A percentile compares a stretch with the other conserved stretches of the same genome.
Evolutionary conservation across 352 stramenopile genomes (phyloP).

Genomic region (Chrysophaeum taylorii): DNA sequence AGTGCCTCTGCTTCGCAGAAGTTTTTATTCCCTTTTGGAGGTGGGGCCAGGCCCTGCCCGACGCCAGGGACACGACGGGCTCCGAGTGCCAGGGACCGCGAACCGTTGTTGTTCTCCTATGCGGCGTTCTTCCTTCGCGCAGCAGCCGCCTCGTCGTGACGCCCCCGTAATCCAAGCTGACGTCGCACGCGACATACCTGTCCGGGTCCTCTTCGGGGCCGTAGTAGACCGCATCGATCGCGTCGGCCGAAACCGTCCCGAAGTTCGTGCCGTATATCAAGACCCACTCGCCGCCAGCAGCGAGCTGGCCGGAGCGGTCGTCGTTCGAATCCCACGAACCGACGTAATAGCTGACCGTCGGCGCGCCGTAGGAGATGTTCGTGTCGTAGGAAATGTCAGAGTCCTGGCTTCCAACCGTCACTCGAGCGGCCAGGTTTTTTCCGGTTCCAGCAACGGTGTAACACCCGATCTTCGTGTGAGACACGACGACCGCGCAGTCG

Average conservation of each 20-base stretch:
- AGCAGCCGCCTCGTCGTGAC: too few relatives aligned
- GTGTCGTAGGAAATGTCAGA: neutral
- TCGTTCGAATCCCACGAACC: too few relatives aligned
- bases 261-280: constrained; percentile 19
- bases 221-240: neutral
- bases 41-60: too few relatives aligned
- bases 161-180: neutral
- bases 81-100: too few relatives aligned
- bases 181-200: neutral
- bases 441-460: constrained; percentile 4
- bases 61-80: too few relatives aligned
- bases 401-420: constrained; percentile 12
- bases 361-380: constrained; percentile 2
- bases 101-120: too few relatives aligned
- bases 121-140: too few relatives aligned
- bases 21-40: too few relatives aligned
- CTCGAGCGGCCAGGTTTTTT: neutral
- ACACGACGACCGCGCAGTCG: constrained; percentile 3
- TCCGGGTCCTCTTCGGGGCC: too few relatives aligned
- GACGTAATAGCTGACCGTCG: constrained; percentile 11
- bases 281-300: neutral
- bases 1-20: too few relatives aligned
- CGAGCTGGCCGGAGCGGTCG: neutral
- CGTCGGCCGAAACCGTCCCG: neutral
- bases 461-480: constrained; percentile 12